phyloP scores from a whole-genome alignment of 148 eudicot genomes.

The Limonium bicolor region DNA sequence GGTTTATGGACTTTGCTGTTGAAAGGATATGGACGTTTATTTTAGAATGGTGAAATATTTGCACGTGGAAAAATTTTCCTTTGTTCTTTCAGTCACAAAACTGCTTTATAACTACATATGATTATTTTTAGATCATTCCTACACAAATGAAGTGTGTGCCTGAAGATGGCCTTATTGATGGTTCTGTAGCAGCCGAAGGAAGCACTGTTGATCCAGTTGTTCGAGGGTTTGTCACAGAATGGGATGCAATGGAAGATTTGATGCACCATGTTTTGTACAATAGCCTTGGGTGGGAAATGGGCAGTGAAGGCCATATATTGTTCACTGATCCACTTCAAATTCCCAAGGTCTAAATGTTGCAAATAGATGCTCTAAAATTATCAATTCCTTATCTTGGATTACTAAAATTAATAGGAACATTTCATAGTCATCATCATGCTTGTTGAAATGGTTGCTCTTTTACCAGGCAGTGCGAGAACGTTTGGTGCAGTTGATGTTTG shows the following conservation, averaged over 20 bases:
- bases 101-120: too few relatives aligned
- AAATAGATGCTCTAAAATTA: too few relatives aligned
- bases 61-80: too few relatives aligned
- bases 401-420: too few relatives aligned
- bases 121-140: constrained; percentile 72
- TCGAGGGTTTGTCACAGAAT: constrained; percentile 70
- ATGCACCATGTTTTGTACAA: constrained; percentile 65
- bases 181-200: constrained; percentile 23
- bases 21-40: too few relatives aligned
- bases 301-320: constrained; percentile 91
- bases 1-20: too few relatives aligned
- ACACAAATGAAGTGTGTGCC: constrained; percentile 84
- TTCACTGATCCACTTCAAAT: constrained; percentile 91
- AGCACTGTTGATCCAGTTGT: constrained; percentile 70
- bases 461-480: constrained; percentile 75
- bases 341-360: too few relatives aligned
- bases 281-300: constrained; percentile 93
- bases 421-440: neutral
- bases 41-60: too few relatives aligned
- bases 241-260: constrained; percentile 99
- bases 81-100: too few relatives aligned
- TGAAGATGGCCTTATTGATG: constrained; percentile 44
- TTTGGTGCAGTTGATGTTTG: constrained; percentile 94
- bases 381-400: too few relatives aligned
- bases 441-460: neutral